phyloP scores from a whole-genome alignment of 2,329 filamentous ascomycete species.

The Raffaelea ambrosiae region DNA sequence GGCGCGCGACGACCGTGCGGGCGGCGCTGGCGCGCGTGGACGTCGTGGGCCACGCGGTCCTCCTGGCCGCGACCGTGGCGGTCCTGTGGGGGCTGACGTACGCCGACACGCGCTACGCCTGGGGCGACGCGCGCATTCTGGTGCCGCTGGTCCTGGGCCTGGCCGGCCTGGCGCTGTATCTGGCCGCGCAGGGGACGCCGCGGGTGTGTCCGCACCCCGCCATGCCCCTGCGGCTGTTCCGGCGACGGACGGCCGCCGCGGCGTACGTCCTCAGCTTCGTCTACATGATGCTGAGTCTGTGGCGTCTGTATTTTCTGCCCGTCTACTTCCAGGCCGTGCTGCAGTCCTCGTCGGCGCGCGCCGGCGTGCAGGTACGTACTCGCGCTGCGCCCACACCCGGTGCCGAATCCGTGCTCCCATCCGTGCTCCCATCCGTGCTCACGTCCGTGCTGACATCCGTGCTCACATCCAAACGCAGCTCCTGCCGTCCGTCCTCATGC shows the following conservation, averaged over 20 bases:
- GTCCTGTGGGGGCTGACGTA: slow-evolving; percentile 33
- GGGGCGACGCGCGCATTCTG: slow-evolving; percentile 28
- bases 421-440: not conserved
- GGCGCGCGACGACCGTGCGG: slow-evolving; percentile 20
- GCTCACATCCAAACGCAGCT: not conserved
- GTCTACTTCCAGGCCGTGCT: too few species aligned
- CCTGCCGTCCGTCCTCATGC: slow-evolving; percentile 7
- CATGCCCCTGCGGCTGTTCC: not conserved
- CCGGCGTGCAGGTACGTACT: too few species aligned
- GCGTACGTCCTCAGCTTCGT: too few species aligned
- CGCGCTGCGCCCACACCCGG: not conserved
- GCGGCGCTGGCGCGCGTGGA: slow-evolving; percentile 29
- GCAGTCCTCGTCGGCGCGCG: too few species aligned
- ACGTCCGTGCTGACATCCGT: too few species aligned
- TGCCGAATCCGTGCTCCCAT: not conserved
- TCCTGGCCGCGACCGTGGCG: slow-evolving; percentile 27
- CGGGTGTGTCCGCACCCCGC: too few species aligned
- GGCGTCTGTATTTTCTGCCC: too few species aligned
- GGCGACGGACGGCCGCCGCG: slow-evolving; percentile 30
- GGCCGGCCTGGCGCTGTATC: slow-evolving; percentile 24
- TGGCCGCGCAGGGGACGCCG: slow-evolving; percentile 22
- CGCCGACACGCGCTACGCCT: slow-evolving; percentile 34
- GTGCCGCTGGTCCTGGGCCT: slow-evolving; percentile 31
- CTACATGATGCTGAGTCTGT: too few species aligned
- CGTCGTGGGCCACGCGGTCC: slow-evolving; percentile 28